Percentiles rank a stretch among this genome's conserved stretches.
phyloP scores from a whole-genome alignment of 2,329 filamentous ascomycete species.

The Monosporascus sp. region DNA sequence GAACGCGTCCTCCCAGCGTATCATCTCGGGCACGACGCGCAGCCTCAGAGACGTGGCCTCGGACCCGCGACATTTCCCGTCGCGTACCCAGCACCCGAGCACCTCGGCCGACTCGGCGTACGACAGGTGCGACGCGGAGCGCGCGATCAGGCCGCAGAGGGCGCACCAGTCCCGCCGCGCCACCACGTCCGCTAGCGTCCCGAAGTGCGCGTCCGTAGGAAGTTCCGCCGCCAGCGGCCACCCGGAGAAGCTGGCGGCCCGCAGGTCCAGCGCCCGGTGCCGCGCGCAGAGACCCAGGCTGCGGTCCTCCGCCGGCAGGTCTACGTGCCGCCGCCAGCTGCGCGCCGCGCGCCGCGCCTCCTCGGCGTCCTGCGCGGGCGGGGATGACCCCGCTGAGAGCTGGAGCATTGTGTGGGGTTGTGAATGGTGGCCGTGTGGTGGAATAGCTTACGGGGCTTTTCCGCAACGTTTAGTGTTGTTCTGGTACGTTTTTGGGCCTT shows the following conservation, averaged over 20 bases:
- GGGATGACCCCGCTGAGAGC: too few relatives aligned
- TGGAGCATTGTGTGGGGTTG: too few relatives aligned
- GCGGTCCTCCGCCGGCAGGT: constrained; percentile 1
- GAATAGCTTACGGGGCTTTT: too few relatives aligned
- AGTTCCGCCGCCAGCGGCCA: not conserved
- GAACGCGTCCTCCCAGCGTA: constrained; percentile 1
- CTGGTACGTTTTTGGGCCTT: too few relatives aligned
- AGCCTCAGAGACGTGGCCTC: not conserved
- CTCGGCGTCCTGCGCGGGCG: too few relatives aligned
- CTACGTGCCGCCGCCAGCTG: too few relatives aligned
- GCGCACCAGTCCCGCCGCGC: constrained; percentile 1
- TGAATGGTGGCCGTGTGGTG: too few relatives aligned
- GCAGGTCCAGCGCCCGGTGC: constrained; percentile 1
- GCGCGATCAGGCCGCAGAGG: constrained; percentile 1
- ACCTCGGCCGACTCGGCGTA: not conserved
- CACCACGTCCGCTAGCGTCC: constrained; percentile 2
- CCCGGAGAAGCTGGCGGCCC: not conserved
- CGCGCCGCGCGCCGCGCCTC: too few relatives aligned
- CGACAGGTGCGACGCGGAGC: constrained; percentile 1
- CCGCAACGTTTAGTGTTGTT: too few relatives aligned
- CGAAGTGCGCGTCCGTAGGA: constrained; percentile 3
- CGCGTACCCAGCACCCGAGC: constrained; percentile 3
- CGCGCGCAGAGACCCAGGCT: constrained; percentile 3
- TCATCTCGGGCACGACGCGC: constrained; percentile 3
- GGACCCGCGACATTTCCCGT: not conserved